Conservation (phyloP, 169 alveolate species). For the Plasmodium gonderi region DNA sequence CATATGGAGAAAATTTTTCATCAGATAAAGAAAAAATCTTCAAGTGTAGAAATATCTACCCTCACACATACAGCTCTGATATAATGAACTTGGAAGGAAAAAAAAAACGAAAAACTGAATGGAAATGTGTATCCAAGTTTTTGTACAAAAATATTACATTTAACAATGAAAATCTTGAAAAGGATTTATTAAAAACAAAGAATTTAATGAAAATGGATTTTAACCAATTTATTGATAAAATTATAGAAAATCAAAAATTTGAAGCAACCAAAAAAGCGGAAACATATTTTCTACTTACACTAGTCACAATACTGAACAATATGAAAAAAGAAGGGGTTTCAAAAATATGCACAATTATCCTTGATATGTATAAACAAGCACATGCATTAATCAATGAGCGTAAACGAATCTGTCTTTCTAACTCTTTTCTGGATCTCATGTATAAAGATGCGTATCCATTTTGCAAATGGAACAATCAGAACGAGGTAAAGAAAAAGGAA, state of each 20-base stretch:
- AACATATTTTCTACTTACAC: conserved; percentile 35
- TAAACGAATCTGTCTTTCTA: background rate
- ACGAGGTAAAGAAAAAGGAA: background rate
- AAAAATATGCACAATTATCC: conserved; percentile 32
- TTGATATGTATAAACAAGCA: conserved; percentile 28
- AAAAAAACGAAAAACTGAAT: background rate
- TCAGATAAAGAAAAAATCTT: conserved; percentile 7
- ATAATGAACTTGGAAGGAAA: background rate
- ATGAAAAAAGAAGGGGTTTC: conserved; percentile 44
- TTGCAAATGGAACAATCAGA: background rate
- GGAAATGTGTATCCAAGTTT: conserved; percentile 3
- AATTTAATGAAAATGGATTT: conserved; percentile 37
- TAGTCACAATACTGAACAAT: conserved; percentile 14
- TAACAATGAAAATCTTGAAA: background rate
- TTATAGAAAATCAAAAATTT: background rate
- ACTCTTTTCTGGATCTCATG: background rate
- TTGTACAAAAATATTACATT: background rate
- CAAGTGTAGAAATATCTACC: conserved; percentile 32
- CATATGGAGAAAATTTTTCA: background rate
- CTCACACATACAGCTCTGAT: background rate
- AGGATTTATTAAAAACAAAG: conserved; percentile 12
- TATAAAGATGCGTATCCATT: conserved; percentile 35
- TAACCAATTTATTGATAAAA: background rate
- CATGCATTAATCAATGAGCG: conserved; percentile 12
- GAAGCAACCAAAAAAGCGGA: conserved; percentile 22